Evolutionary conservation across 106 monocot genomes (phyloP).

Genomic region (Alisma plantagoaquatica): DNA sequence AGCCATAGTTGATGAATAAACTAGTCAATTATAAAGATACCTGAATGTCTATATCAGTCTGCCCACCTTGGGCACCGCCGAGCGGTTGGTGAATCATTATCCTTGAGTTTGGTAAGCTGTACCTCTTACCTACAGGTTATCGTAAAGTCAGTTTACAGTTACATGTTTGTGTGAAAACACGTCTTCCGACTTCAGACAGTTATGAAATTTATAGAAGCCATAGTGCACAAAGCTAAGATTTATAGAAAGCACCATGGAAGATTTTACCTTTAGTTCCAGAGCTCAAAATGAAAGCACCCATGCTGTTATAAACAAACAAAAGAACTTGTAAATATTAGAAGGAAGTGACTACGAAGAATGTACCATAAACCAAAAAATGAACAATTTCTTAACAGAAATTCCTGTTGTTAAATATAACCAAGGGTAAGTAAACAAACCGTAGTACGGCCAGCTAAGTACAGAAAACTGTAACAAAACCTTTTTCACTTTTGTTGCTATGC

Average conservation of each 20-base stretch:
- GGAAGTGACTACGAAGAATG: no score
- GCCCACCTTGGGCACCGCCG: conserved; percentile 76
- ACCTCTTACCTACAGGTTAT: conserved; percentile 54
- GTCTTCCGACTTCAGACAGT: not conserved
- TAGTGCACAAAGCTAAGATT: no score
- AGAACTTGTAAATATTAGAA: no score
- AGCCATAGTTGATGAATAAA: not conserved
- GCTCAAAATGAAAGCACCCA: conserved; percentile 87
- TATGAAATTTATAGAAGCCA: not conserved
- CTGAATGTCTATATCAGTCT: conserved; percentile 86
- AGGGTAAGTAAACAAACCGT: no score
- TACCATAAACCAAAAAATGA: no score
- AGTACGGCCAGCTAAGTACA: no score
- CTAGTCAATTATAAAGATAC: conserved; percentile 11
- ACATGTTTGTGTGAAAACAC: not conserved
- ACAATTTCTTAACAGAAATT: no score
- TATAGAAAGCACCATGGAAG: no score
- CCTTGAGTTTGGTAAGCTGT: conserved; percentile 85
- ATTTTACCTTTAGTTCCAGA: conserved; percentile 79
- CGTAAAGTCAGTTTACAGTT: not conserved
- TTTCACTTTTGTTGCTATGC: no score
- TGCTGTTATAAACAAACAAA: conserved; percentile 36
- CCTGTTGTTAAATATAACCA: no score
- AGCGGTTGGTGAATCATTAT: conserved; percentile 98
- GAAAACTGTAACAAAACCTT: no score